Evolutionary conservation across 2,329 filamentous ascomycete species (phyloP).

Genomic region (Colletotrichum sojae): DNA sequence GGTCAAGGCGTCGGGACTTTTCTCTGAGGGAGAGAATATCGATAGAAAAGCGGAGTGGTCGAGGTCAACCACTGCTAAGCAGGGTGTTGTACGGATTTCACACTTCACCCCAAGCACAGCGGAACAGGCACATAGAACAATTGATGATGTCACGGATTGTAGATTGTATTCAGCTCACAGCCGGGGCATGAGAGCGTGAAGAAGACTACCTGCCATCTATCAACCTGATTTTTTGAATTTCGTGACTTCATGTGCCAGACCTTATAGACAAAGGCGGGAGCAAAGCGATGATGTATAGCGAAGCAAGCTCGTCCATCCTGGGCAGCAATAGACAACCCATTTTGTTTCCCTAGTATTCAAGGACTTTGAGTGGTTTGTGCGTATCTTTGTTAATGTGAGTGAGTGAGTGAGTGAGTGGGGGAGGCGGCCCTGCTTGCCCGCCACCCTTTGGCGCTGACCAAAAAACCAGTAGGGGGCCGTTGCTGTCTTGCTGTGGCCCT

Average conservation of each 20-base stretch:
- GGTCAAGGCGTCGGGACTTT: too few species aligned
- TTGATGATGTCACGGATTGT: neutral
- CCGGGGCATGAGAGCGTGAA: neutral
- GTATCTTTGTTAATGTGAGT: conserved; percentile 13
- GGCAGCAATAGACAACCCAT: neutral
- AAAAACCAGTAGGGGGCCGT: neutral
- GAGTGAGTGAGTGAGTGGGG: conserved; percentile 13
- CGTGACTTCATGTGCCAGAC: conserved; percentile 34
- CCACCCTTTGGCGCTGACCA: neutral
- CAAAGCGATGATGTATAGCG: conserved; percentile 2
- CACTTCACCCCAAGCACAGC: too few species aligned
- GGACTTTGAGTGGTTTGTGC: neutral
- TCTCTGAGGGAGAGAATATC: too few species aligned
- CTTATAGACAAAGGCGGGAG: neutral
- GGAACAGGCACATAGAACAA: too few species aligned
- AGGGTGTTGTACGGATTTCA: too few species aligned
- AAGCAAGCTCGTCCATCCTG: conserved; percentile 11
- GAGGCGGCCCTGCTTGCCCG: neutral
- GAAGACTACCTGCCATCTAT: conserved; percentile 25
- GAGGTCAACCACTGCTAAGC: too few species aligned
- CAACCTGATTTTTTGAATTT: conserved; percentile 25
- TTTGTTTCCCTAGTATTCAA: neutral
- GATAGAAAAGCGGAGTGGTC: too few species aligned
- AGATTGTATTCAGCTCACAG: conserved; percentile 21
- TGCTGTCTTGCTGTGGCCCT: neutral